Evolutionary conservation across 2,329 filamentous ascomycete species (phyloP).

Genomic region (Diaporthe helianthi): DNA sequence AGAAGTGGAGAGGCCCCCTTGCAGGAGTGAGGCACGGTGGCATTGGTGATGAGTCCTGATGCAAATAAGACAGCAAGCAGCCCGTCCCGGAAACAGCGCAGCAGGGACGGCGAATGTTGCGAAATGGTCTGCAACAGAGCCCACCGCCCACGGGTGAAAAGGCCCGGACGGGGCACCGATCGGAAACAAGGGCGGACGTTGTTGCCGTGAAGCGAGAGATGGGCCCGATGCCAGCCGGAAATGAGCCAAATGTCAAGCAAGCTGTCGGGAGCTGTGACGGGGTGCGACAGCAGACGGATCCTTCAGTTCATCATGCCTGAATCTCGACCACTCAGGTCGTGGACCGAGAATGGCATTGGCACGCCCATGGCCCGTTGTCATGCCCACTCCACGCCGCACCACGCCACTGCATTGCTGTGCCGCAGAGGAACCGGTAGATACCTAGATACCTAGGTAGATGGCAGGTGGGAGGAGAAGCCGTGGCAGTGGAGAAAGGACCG

Average conservation of each 20-base stretch:
- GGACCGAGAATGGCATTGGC: constrained; percentile 11
- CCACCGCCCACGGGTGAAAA: background rate
- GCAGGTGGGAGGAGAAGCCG: no score
- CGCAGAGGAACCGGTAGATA: background rate
- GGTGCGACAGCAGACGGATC: background rate
- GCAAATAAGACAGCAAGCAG: background rate
- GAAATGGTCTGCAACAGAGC: background rate
- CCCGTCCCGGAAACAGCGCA: background rate
- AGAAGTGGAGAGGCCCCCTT: background rate
- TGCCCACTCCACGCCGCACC: constrained; percentile 4
- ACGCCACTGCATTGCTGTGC: constrained; percentile 3
- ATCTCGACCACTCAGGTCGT: background rate
- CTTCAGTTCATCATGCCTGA: constrained; percentile 11
- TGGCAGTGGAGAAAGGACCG: background rate
- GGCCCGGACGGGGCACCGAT: constrained; percentile 10
- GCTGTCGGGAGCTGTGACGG: constrained; percentile 2
- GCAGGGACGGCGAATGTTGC: background rate
- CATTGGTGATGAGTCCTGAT: constrained; percentile 19
- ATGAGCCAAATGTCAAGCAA: constrained; percentile 15
- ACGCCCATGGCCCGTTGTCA: constrained; percentile 1
- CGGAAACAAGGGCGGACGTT: constrained; percentile 28
- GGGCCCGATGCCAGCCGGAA: constrained; percentile 1
- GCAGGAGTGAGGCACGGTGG: constrained; percentile 19
- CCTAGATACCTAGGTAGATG: no score
- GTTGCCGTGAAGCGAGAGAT: constrained; percentile 4